phyloP scores from a whole-genome alignment of 2,329 filamentous ascomycete species.

The Pyrenochaeta sp. region DNA sequence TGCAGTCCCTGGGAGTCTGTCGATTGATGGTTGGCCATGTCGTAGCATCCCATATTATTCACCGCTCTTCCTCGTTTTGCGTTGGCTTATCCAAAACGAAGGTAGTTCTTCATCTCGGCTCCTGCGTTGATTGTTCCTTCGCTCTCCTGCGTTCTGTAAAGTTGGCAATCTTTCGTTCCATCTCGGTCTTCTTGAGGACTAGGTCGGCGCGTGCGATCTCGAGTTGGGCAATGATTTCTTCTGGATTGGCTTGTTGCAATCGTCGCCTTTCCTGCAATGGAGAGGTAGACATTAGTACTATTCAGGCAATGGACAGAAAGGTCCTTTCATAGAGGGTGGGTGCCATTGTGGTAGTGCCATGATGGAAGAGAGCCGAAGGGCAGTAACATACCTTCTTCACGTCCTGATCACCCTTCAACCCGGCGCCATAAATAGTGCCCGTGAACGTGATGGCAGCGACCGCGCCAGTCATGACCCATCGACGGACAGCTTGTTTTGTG shows the following conservation, averaged over 20 bases:
- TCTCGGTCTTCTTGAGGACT: conserved; percentile 57
- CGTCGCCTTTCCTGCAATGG: conserved; percentile 54
- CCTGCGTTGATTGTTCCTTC: conserved; percentile 17
- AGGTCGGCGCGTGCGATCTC: conserved; percentile 59
- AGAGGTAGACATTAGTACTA: neutral
- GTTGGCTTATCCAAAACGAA: neutral
- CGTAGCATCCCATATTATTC: neutral
- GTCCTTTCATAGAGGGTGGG: neutral
- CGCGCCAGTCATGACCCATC: conserved; percentile 62
- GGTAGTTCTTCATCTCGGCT: conserved; percentile 16
- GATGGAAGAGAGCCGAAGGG: neutral
- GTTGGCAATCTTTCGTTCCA: conserved; percentile 63
- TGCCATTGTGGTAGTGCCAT: neutral
- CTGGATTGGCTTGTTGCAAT: conserved; percentile 58
- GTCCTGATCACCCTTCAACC: conserved; percentile 63
- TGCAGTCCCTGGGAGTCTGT: no score
- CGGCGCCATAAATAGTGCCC: conserved; percentile 67
- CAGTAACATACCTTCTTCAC: conserved; percentile 56
- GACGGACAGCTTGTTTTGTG: conserved; percentile 49
- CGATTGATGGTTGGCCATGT: no score
- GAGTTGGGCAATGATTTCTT: conserved; percentile 64
- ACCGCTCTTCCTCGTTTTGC: neutral
- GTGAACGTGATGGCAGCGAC: conserved; percentile 64
- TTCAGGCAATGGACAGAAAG: neutral
- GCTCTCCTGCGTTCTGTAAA: conserved; percentile 25